A percentile compares a stretch with the other conserved stretches of the same genome.
Conservation (phyloP, 2,329 filamentous ascomycete genomes). For the Beauveria medogensis region DNA sequence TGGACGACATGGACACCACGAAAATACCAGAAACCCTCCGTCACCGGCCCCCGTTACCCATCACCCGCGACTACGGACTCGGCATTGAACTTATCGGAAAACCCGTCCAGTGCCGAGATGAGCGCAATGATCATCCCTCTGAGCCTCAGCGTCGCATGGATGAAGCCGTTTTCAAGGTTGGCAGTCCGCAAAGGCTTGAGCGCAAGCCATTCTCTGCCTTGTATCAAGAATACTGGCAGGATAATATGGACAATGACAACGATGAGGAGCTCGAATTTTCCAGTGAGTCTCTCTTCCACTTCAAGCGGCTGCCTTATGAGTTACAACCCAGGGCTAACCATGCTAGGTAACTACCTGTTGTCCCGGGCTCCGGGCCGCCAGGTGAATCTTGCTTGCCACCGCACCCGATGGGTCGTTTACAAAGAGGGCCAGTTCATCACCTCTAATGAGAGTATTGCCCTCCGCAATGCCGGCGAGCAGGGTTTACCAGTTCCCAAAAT, state of each 20-base stretch:
- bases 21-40: slow-evolving; percentile 1
- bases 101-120: not conserved
- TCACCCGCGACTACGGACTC: not conserved
- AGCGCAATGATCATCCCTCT: not conserved
- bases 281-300: not conserved
- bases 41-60: not conserved
- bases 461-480: not conserved
- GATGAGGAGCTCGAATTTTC: slow-evolving; percentile 4
- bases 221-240: slow-evolving; percentile 8
- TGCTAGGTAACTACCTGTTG: not conserved
- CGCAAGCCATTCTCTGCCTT: not conserved
- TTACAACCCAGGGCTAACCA: not conserved
- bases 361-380: slow-evolving; percentile 4
- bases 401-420: slow-evolving; percentile 6
- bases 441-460: slow-evolving; percentile 2
- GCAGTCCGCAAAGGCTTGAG: not conserved
- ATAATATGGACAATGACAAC: slow-evolving; percentile 1
- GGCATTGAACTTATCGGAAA: not conserved
- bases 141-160: not conserved
- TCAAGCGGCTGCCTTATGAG: not conserved
- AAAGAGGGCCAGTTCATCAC: slow-evolving; percentile 3
- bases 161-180: not conserved
- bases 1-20: not conserved
- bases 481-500: slow-evolving; percentile 4
- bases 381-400: slow-evolving; percentile 3